Evolutionary conservation across 176 grass and related monocot genomes (phyloP).

Genomic region (Paspalum notatum): DNA sequence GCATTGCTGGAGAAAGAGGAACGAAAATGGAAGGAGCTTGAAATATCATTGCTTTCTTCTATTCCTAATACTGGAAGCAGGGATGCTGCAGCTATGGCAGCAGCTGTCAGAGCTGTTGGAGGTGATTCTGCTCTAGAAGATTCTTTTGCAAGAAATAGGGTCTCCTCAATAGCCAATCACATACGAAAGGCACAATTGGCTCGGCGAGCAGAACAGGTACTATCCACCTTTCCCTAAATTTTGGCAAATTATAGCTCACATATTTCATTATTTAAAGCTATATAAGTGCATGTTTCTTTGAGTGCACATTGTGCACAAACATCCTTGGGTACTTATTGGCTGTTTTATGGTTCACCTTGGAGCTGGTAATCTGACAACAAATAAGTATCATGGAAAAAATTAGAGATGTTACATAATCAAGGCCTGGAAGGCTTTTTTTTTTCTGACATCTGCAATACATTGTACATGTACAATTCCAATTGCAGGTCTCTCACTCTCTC

Average conservation of each 20-base stretch:
- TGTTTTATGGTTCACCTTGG: slow-evolving; percentile 11
- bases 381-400: slow-evolving; percentile 24
- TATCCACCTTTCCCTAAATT: slow-evolving; percentile 7
- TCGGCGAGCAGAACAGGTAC: slow-evolving; percentile 88
- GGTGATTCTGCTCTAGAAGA: slow-evolving; percentile 91
- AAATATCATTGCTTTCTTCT: slow-evolving; percentile 87
- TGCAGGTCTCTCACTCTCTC: background rate
- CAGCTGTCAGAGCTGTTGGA: slow-evolving; percentile 93
- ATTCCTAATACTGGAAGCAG: slow-evolving; percentile 95
- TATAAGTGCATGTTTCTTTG: slow-evolving; percentile 6
- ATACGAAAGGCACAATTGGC: slow-evolving; percentile 86
- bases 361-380: slow-evolving; percentile 30
- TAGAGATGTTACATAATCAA: slow-evolving; percentile 5
- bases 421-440: background rate
- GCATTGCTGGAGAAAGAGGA: slow-evolving; percentile 94
- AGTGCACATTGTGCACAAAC: slow-evolving; percentile 1
- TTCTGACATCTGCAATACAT: slow-evolving; percentile 12
- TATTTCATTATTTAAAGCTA: background rate
- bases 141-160: slow-evolving; percentile 94
- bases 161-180: slow-evolving; percentile 80
- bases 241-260: background rate
- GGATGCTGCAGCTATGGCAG: slow-evolving; percentile 99
- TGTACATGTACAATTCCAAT: slow-evolving; percentile 17
- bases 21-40: slow-evolving; percentile 99
- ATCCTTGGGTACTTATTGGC: slow-evolving; percentile 12